Evolutionary conservation across 78 protist genomes (phyloP).

Genomic region (Dictyostelium purpureum): DNA sequence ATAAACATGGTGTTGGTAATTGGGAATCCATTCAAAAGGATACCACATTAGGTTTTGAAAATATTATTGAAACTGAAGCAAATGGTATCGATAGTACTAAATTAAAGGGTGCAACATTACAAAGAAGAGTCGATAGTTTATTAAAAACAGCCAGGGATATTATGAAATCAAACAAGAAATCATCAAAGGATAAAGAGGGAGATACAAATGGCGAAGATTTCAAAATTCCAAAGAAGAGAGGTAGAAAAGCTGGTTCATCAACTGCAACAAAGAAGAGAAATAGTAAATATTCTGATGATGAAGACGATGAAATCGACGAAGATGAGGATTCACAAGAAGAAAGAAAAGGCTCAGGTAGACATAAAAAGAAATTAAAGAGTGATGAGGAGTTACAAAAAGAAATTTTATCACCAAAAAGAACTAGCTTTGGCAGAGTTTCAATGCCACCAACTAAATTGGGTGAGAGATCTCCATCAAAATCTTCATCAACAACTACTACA

Average conservation of each 20-base stretch:
- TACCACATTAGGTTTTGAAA: conserved; percentile 31
- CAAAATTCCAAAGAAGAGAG: conserved; percentile 21
- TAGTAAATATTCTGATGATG: neutral
- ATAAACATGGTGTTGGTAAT: conserved; percentile 69
- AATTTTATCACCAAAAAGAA: conserved; percentile 31
- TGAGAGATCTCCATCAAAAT: neutral
- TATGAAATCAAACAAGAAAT: neutral
- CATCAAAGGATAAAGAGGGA: neutral
- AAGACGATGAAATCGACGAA: neutral
- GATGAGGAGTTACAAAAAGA: neutral
- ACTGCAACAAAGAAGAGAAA: neutral
- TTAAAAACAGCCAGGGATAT: conserved; percentile 66
- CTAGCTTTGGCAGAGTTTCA: conserved; percentile 69
- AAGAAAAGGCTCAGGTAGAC: neutral
- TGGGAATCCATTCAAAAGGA: conserved; percentile 79
- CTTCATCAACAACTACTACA: neutral
- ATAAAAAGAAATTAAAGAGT: conserved; percentile 1
- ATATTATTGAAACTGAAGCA: neutral
- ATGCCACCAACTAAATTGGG: conserved; percentile 43
- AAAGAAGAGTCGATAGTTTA: conserved; percentile 43
- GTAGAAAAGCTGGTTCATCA: neutral
- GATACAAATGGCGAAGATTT: neutral
- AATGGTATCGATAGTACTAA: neutral
- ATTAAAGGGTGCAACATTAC: conserved; percentile 55
- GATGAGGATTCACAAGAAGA: neutral